These are phyloP conservation scores for Saccharomyces hybrid DNA, from an alignment of 1,139 yeast genomes.

Conservation along the genomic window DNA sequence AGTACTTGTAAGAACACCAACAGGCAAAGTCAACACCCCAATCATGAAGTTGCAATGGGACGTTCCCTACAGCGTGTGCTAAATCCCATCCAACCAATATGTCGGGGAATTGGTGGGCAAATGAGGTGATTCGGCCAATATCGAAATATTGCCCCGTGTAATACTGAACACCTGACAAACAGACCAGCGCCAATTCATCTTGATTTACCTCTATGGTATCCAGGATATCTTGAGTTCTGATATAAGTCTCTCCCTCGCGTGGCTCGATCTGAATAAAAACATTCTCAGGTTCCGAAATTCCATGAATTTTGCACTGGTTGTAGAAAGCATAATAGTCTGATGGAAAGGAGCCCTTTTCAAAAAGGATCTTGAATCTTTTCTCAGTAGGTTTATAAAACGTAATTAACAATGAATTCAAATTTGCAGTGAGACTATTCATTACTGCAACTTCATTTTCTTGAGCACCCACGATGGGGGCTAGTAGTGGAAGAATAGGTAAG, in stretches of 20 bases:
- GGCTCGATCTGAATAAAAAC: constrained; percentile 62
- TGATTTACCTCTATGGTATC: constrained; percentile 47
- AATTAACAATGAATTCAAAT: constrained; percentile 65
- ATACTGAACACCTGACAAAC: constrained; percentile 86
- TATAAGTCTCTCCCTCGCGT: constrained; percentile 44
- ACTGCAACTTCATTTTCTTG: constrained; percentile 65
- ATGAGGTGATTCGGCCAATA: constrained; percentile 55
- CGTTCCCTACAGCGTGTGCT: constrained; percentile 93
- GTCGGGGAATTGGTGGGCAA: constrained; percentile 42
- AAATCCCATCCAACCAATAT: constrained; percentile 88
- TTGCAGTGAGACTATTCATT: constrained; percentile 81
- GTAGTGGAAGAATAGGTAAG: constrained; percentile 57
- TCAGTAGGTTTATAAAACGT: constrained; percentile 68
- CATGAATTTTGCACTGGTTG: constrained; percentile 62
- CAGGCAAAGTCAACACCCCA: constrained; percentile 92
- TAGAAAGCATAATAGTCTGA: constrained; percentile 83
- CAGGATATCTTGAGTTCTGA: constrained; percentile 60
- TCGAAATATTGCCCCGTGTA: constrained; percentile 87
- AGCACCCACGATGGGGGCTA: constrained; percentile 76
- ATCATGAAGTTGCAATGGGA: constrained; percentile 64
- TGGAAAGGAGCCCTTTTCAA: constrained; percentile 85
- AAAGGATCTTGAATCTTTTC: constrained; percentile 58
- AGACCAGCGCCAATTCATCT: constrained; percentile 58
- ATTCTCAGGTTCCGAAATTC: constrained; percentile 40
- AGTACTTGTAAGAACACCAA: constrained; percentile 89